phyloP scores from a whole-genome alignment of 2,329 filamentous ascomycete species.

The Pyrenophora teres region DNA sequence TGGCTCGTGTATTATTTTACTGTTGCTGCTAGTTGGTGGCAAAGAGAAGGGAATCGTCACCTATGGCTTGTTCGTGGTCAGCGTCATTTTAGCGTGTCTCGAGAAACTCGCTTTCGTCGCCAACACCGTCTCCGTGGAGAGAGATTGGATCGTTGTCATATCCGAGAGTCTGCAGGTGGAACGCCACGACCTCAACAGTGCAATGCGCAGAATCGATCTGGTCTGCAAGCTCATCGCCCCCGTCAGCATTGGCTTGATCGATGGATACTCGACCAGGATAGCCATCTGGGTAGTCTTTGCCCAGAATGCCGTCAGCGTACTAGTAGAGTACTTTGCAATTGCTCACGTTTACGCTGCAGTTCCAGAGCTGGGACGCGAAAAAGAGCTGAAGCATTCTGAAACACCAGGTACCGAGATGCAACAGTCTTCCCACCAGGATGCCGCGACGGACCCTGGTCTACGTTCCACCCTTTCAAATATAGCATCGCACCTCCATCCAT shows the following conservation, averaged over 20 bases:
- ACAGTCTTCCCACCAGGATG: slow-evolving; percentile 6
- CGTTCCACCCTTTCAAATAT: slow-evolving; percentile 4
- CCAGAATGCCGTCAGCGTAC: slow-evolving; percentile 56
- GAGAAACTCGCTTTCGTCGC: slow-evolving; percentile 70
- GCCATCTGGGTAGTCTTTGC: slow-evolving; percentile 58
- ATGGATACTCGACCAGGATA: slow-evolving; percentile 53
- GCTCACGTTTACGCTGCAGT: slow-evolving; percentile 47
- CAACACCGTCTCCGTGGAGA: slow-evolving; percentile 71
- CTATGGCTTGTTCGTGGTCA: slow-evolving; percentile 37
- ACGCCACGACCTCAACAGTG: slow-evolving; percentile 56
- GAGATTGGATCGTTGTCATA: slow-evolving; percentile 69
- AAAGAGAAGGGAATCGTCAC: slow-evolving; percentile 19
- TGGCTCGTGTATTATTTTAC: slow-evolving; percentile 37
- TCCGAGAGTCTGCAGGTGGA: slow-evolving; percentile 44
- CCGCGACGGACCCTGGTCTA: slow-evolving; percentile 7
- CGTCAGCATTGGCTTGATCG: slow-evolving; percentile 56
- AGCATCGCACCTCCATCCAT: slow-evolving; percentile 22
- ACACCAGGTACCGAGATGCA: slow-evolving; percentile 7
- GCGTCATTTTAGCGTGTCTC: slow-evolving; percentile 64
- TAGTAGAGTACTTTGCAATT: slow-evolving; percentile 60
- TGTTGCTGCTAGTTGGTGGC: slow-evolving; percentile 19
- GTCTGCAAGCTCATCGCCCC: slow-evolving; percentile 63
- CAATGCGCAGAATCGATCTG: slow-evolving; percentile 65
- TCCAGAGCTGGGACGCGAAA: slow-evolving; percentile 32
- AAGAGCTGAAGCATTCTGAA: slow-evolving; percentile 15